Base-by-base conservation (phyloP, 106 monocot genomes). In the Platanthera zijinensis region DNA sequence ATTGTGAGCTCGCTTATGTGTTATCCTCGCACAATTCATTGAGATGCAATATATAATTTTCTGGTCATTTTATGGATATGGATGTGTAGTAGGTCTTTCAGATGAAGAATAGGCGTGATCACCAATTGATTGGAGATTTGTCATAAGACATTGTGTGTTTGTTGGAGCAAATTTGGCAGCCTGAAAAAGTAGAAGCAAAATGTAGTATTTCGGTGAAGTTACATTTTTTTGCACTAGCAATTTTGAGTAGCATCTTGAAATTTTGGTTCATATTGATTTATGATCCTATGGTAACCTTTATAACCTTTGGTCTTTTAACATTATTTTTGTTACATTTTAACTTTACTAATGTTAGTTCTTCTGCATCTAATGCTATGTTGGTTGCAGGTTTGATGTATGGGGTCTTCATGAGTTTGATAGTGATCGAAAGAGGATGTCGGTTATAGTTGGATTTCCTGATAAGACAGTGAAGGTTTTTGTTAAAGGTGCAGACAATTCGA, bases 341-440 rank as follows among this genome's bases (percentile, higher is more conserved):
- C 19, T 72, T 72, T 51, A 10, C 50, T 21, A 51, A 46, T 51
- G 50, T 72, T 51, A 48, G 47, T 17, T 72, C 9, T 19, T 51
- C 51, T 72, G 72, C 1, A 51, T 21, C 3, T 7, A n/a, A 72
- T 70, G 17, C 28, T 82, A 73, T 74, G 66, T 22, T 22, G 22
- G 45, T 30, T 75, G 50, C 89, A 96, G 96, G 80, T 93, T 83
- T 80, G 86, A 91, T 75, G 72, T 97, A 15, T 81, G 91, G 82
- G 96, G 96, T 51, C 86, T 93, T 51, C 96, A 97, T 61, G 96
- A 93, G 81, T 97, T 97, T 80, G 96, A 97, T 64, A 93, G 96
- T 73, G 96, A 93, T 75, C 85, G 96, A 48, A 97, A 97, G 85
- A 87, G 96, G 77, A 97, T 97, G 96, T 93, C 96, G 7, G 93